A percentile compares a stretch with the other conserved stretches of the same genome.
Evolutionary conservation across 2,329 filamentous ascomycete species (phyloP).

Genomic region (Atkinsonella texensis): DNA sequence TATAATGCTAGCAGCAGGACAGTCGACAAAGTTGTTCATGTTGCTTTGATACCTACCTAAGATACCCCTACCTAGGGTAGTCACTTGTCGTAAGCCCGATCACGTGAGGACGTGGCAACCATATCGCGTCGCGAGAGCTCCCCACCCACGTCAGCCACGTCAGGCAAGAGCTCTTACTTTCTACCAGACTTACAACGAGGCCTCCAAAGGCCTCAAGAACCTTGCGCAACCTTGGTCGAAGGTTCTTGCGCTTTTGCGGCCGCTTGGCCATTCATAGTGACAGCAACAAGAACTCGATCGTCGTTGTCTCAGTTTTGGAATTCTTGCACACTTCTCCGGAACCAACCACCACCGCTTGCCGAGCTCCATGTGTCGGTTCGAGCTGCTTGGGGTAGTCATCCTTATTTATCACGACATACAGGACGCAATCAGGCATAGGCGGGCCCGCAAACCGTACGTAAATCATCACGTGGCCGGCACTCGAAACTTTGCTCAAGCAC

Average conservation of each 20-base stretch:
- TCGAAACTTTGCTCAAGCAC: not conserved
- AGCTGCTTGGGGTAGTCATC: constrained; percentile 38
- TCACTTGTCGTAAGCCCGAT: not conserved
- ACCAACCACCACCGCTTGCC: not conserved
- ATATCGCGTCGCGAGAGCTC: not conserved
- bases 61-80: no score
- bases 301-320: no score
- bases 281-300: not conserved
- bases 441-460: constrained; percentile 14
- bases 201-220: not conserved
- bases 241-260: not conserved
- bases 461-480: not conserved
- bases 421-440: constrained; percentile 26
- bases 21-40: not conserved
- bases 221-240: not conserved
- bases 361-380: constrained; percentile 39
- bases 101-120: constrained; percentile 2
- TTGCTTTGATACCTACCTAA: not conserved
- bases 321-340: no score
- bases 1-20: no score
- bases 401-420: constrained; percentile 33
- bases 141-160: not conserved
- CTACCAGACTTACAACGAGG: not conserved
- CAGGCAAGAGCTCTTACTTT: not conserved
- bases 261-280: not conserved